A percentile compares a stretch with the other conserved stretches of the same genome.
Conservation (phyloP, 2,329 filamentous ascomycete genomes). For the Colletotrichum gigasporum region DNA sequence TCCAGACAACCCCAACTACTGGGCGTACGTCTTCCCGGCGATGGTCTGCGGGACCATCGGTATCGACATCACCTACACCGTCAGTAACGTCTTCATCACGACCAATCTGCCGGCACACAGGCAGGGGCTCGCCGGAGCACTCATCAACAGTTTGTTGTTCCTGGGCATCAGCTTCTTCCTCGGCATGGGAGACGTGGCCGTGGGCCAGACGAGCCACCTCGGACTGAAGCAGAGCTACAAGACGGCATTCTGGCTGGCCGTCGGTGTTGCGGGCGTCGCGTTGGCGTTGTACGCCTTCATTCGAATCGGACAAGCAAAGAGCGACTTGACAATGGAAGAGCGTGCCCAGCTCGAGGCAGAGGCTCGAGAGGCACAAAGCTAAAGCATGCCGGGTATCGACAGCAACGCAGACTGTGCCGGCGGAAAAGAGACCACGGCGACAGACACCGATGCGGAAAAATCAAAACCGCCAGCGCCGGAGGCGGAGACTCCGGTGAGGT, state of each 20-base stretch:
- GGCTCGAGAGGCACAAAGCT: not conserved
- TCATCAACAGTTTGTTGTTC: slow-evolving; percentile 77
- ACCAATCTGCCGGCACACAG: slow-evolving; percentile 72
- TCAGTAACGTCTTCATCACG: slow-evolving; percentile 81
- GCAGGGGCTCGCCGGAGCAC: slow-evolving; percentile 76
- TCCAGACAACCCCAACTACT: slow-evolving; percentile 70
- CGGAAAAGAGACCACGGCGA: not conserved
- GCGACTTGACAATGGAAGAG: slow-evolving; percentile 35
- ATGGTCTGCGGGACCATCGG: slow-evolving; percentile 77
- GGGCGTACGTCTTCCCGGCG: slow-evolving; percentile 78
- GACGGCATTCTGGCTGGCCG: slow-evolving; percentile 73
- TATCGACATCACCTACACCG: slow-evolving; percentile 79
- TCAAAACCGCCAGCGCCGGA: not conserved
- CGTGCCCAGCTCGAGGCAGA: slow-evolving; percentile 31
- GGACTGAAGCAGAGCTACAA: slow-evolving; percentile 65
- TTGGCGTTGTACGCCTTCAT: slow-evolving; percentile 66
- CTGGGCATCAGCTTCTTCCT: slow-evolving; percentile 78
- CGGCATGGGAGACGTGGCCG: slow-evolving; percentile 73
- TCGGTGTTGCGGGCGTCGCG: slow-evolving; percentile 62
- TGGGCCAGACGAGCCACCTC: slow-evolving; percentile 56
- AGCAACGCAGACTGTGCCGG: not conserved
- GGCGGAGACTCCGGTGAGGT: not conserved
- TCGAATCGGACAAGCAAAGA: slow-evolving; percentile 35
- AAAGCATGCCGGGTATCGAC: not conserved
- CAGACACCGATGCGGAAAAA: slow-evolving; percentile 20